Percentiles rank a stretch among this genome's conserved stretches.
Conservation (phyloP, 805 yeast genomes). For the Brettanomyces anomalus region DNA sequence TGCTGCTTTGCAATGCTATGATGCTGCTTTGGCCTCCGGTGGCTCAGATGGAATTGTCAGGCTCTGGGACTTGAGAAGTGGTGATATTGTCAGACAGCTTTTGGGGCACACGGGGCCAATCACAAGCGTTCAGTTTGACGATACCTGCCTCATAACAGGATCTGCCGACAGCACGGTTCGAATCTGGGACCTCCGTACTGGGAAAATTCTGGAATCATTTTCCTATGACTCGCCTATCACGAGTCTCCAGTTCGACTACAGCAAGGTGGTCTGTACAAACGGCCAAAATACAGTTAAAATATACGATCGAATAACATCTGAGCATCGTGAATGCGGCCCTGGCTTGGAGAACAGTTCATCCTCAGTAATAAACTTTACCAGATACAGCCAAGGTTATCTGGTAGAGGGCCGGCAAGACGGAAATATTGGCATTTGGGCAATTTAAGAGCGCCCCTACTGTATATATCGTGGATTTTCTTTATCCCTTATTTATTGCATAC, state of each 20-base stretch:
- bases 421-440: conserved; percentile 56
- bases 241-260: conserved; percentile 49
- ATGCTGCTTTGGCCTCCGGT: conserved; percentile 73
- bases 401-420: conserved; percentile 61
- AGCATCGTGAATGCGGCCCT: conserved; percentile 46
- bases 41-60: conserved; percentile 69
- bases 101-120: conserved; percentile 66
- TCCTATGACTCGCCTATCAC: conserved; percentile 50
- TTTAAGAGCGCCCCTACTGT: conserved; percentile 1
- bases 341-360: conserved; percentile 22
- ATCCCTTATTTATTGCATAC: too few species aligned
- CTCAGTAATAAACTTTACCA: conserved; percentile 31
- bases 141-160: conserved; percentile 54
- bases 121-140: conserved; percentile 61
- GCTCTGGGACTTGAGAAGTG: conserved; percentile 68
- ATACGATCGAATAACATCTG: conserved; percentile 45
- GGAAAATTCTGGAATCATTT: conserved; percentile 51
- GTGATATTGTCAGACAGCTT: conserved; percentile 52
- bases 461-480: too few species aligned
- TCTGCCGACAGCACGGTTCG: conserved; percentile 54
- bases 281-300: conserved; percentile 42
- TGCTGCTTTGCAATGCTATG: conserved; percentile 62
- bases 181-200: conserved; percentile 68
- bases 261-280: conserved; percentile 44
- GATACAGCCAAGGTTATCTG: conserved; percentile 55